These are phyloP conservation scores for Atkinsonella hypoxylon DNA, from an alignment of 2,329 filamentous ascomycete genomes.

Conservation along the genomic window DNA sequence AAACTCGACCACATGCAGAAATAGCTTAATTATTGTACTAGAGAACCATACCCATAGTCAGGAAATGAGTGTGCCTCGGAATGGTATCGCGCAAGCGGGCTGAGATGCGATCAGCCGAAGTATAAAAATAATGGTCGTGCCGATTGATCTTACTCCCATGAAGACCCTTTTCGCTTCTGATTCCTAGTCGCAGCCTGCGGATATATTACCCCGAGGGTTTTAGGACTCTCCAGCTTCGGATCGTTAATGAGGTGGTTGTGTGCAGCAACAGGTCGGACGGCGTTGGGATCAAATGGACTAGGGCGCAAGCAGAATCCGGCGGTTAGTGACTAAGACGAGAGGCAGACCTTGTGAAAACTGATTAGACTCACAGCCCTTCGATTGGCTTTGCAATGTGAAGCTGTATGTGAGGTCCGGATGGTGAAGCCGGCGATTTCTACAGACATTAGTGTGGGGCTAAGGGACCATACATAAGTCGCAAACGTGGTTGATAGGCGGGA, in stretches of 20 bases:
- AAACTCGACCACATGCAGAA: neutral
- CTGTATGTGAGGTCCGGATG: neutral
- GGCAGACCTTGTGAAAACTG: neutral
- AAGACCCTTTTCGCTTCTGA: constrained; percentile 12
- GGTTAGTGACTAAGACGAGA: neutral
- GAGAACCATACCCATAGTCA: constrained; percentile 27
- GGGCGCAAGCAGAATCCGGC: neutral
- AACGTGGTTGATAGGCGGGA: neutral
- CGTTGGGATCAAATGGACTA: neutral
- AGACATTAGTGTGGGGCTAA: constrained; percentile 7
- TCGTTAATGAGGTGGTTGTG: constrained; percentile 2
- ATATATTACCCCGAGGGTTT: constrained; percentile 4
- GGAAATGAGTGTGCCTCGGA: constrained; percentile 27
- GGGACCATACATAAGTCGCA: neutral
- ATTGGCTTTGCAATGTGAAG: neutral
- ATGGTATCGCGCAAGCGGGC: constrained; percentile 22
- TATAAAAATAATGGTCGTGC: neutral
- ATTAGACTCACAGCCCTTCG: neutral
- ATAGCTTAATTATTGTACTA: neutral
- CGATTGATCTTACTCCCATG: constrained; percentile 19
- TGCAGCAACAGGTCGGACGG: neutral
- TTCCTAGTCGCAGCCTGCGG: neutral
- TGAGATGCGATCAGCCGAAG: constrained; percentile 8
- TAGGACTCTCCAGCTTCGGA: constrained; percentile 18
- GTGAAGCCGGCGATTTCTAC: constrained; percentile 9